Base-by-base conservation (phyloP, 1,139 yeast genomes). In the Scheffersomyces parashehatae region DNA sequence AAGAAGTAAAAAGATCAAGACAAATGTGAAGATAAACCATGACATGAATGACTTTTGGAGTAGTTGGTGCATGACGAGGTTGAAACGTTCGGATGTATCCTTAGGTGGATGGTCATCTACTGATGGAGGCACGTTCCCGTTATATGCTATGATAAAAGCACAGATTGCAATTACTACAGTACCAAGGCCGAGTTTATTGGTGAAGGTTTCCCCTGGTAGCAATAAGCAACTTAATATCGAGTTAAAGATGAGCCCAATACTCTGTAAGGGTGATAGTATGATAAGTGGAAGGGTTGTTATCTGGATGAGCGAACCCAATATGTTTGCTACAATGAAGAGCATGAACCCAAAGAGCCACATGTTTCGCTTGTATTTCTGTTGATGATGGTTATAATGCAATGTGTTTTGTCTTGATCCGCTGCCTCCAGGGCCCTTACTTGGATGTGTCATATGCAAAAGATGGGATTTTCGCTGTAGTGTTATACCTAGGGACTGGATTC, bases 391-490 rank as follows among this genome's bases (percentile, higher is more conserved):
- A 31, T 40, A 43, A 42, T 52, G 36, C 46, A 41, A 11, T 45
- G 45, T 42, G 64, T 57, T 38, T 54, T 51, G 38, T 33, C 41
- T 36, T 26, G 28, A 39, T 51, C 38, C 41, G 16, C 54, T 41
- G 34, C 49, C 54, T 5, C 55, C 57, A 31, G 62, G 66, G 36
- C 51, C 51, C 45, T 42, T 48, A 30, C 15, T 36, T 41, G 40
- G 42, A 45, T 10, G 51, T 49, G 35, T 45, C 42, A 28, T 44
- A 42, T 45, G 57, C 41, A 77, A 59, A 29, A 82, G 62, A 57
- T 88, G 95, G 2, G 96, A 85, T 57, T 85, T 86, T 46, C 97
- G 73, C 62, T 90, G 97, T 36, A 89, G 71, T 1, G 95, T 87
- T 36, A 88, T 77, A 0, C 97, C 97, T 13, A 88, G 68, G 3